Base-by-base conservation (phyloP, 2,329 filamentous ascomycete species). In the Ramichloridium luteum region DNA sequence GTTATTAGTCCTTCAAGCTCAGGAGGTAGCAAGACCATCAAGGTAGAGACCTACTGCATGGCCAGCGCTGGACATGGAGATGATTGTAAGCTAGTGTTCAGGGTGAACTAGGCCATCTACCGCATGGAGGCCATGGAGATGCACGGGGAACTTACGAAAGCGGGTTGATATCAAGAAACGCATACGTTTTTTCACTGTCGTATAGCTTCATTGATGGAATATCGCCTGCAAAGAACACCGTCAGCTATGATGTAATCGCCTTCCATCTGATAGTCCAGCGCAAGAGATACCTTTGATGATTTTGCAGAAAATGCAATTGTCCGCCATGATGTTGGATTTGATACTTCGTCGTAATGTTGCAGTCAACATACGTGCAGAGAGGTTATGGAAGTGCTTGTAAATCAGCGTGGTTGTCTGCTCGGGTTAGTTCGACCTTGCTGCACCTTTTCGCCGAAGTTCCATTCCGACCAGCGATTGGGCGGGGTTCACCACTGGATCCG, bases 151-250 rank as follows among this genome's bases (percentile, higher is more conserved):
- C 43, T 31, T 31, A 45, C 43, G 43, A 35, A 13, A 96, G 65
- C 3, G 90, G 90, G 44, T 84, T 78, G 61, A 98, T 94, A 58
- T 98, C 90, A 45, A 98, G 79, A 59, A 98, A 98, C 6, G 90
- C 90, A 40, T 93, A 69, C 27, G 88, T 82, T 65, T 88, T 93
- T 22, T 93, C 81, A 49, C 74, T 90, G 64, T 98, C 90, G 55
- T 83, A 86, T 61, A 98, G 77, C 72, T 94, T 98, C 68, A 96
- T 79, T 48, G 76, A 88, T 29, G 90, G 90, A 57, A 98, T 94
- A 40, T 96, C 88, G 45, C 86, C 86, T 94, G 49, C 38, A 30
- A 17, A 12, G 28, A 16, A 16, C 25, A 32, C 13, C 28, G 28
- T 20, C 10, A 8, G 12, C 5, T 25, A 5, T 13, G 26, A 18